Evolutionary conservation across 2,329 filamentous ascomycete genomes (phyloP).

Genomic region (Blumeriella jaapii): DNA sequence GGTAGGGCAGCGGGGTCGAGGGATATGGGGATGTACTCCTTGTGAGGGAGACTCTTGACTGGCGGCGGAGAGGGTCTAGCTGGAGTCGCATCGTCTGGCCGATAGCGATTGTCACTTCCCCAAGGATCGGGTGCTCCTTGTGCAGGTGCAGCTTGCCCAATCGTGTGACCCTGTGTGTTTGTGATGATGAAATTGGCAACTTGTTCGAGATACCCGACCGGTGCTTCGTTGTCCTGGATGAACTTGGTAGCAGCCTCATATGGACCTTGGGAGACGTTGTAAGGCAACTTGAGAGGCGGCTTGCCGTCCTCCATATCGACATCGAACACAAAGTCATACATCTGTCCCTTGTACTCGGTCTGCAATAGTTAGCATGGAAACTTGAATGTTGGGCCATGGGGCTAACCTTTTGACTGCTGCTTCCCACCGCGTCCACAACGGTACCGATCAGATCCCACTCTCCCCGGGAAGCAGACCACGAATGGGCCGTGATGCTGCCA

Average conservation of each 20-base stretch:
- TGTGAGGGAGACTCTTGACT: constrained; percentile 65
- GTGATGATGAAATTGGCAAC: constrained; percentile 86
- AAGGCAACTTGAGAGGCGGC: constrained; percentile 85
- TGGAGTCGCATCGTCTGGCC: constrained; percentile 50
- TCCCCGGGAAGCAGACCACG: constrained; percentile 60
- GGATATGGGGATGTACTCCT: constrained; percentile 70
- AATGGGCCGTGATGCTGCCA: constrained; percentile 74
- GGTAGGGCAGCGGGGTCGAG: too few species aligned
- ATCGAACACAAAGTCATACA: constrained; percentile 94
- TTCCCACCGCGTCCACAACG: constrained; percentile 80
- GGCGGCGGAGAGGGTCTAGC: constrained; percentile 28
- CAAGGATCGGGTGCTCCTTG: constrained; percentile 51
- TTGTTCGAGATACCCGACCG: constrained; percentile 77
- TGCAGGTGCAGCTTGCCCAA: constrained; percentile 48
- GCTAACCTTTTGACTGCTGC: constrained; percentile 58
- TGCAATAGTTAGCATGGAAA: constrained; percentile 3
- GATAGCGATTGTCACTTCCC: constrained; percentile 68
- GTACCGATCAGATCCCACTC: constrained; percentile 89
- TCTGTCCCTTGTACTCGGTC: constrained; percentile 63
- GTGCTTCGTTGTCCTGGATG: constrained; percentile 77
- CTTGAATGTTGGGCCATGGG: not conserved
- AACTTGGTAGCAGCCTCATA: constrained; percentile 90
- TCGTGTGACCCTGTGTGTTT: constrained; percentile 76
- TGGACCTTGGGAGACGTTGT: constrained; percentile 83
- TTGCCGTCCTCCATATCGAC: constrained; percentile 94